Conservation (phyloP, 2,329 filamentous ascomycete species). For the Nectriaceae sp. region DNA sequence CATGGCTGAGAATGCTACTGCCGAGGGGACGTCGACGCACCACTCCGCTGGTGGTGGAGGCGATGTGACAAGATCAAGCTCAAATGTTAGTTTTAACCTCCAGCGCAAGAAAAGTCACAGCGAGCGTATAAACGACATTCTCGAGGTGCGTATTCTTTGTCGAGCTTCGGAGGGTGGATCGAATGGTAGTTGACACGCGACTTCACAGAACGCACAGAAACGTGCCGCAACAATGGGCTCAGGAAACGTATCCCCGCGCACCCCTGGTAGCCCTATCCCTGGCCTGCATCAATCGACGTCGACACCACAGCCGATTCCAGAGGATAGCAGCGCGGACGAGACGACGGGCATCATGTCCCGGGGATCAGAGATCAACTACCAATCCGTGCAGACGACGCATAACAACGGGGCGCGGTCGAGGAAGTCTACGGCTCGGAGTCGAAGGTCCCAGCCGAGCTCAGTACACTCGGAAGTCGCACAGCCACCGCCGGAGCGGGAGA, state of each 20-base stretch:
- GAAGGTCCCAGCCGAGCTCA: conserved; percentile 11
- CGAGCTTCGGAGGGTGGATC: neutral
- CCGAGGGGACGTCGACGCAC: conserved; percentile 2
- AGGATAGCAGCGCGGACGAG: conserved; percentile 39
- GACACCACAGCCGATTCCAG: conserved; percentile 17
- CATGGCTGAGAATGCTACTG: conserved; percentile 7
- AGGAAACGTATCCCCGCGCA: conserved; percentile 20
- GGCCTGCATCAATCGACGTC: conserved; percentile 14
- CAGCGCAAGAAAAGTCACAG: conserved; percentile 35
- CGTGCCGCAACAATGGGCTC: conserved; percentile 44
- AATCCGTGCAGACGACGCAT: conserved; percentile 34
- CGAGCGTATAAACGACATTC: conserved; percentile 47
- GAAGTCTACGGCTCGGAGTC: conserved; percentile 13
- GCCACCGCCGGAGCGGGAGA: conserved; percentile 7
- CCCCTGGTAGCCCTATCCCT: conserved; percentile 20
- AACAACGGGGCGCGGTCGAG: conserved; percentile 16
- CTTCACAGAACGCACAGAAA: conserved; percentile 41
- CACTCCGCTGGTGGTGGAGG: conserved; percentile 10
- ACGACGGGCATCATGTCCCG: conserved; percentile 42
- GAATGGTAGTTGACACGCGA: neutral
- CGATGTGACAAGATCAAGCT: conserved; percentile 14
- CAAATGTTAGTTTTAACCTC: conserved; percentile 21
- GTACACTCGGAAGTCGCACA: conserved; percentile 9
- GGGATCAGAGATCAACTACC: conserved; percentile 41
- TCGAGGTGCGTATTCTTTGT: conserved; percentile 43